Evolutionary conservation across 345 rosid genomes (phyloP).

Genomic region (Salix koriyanagi): DNA sequence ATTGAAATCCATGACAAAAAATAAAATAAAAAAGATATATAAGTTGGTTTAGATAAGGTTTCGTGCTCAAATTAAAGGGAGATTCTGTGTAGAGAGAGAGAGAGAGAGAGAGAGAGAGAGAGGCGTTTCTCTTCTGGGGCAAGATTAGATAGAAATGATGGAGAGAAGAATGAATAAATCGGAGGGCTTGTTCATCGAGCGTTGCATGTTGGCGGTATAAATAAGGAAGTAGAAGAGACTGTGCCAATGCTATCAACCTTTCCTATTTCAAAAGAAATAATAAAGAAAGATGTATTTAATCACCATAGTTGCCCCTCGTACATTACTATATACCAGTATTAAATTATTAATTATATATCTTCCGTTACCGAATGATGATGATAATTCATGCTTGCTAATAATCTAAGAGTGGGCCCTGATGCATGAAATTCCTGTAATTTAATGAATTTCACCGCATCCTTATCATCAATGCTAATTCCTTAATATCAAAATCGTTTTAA

Average conservation of each 20-base stretch:
- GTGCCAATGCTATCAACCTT: not conserved
- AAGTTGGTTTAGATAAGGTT: not conserved
- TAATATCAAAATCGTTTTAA: not conserved
- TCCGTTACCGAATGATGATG: not conserved
- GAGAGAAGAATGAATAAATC: conserved; percentile 10
- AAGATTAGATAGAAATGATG: not conserved
- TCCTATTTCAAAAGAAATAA: not conserved
- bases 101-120: not conserved
- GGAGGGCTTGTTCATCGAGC: conserved; percentile 10
- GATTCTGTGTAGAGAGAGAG: not conserved
- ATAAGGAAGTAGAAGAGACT: conserved; percentile 19
- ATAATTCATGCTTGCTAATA: conserved; percentile 5
- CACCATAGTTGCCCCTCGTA: conserved; percentile 8
- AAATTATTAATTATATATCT: not conserved
- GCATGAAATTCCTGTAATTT: not conserved
- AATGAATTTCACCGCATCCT: not conserved
- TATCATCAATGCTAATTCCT: not conserved
- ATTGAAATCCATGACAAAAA: conserved; percentile 33
- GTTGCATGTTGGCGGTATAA: conserved; percentile 29
- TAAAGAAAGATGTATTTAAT: not conserved
- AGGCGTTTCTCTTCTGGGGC: not conserved
- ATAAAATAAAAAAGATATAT: not conserved
- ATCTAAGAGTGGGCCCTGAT: conserved; percentile 19
- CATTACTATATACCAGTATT: not conserved
- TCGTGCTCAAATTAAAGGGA: not conserved